Evolutionary conservation across 768 basidiomycete species (phyloP), one percentile per base, ranked within the genome.

Genomic region (Termitomyces sp.): DNA sequence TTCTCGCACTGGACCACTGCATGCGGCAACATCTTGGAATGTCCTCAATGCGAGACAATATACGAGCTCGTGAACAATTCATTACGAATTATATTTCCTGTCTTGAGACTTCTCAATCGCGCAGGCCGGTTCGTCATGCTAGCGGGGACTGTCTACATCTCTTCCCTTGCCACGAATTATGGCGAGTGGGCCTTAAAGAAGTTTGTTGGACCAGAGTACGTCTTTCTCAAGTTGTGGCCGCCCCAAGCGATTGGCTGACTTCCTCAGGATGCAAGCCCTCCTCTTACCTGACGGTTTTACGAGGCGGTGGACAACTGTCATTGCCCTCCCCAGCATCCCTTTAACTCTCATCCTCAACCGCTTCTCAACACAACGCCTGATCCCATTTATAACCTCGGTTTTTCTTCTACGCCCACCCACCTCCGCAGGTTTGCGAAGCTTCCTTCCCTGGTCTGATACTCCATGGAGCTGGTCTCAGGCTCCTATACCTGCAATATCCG

Each of bases 261-360:
- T 12, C 6, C 18, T 34, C 26, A 83, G 82, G 68, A 83, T 88
- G 80, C 88, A 80, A 64, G 77, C 84, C 53, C 60, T 82, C 20
- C 74, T 90, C 36, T 69, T 91, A 16, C 82, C 86, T 0, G 79
- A 86, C 58, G 85, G 90, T 65, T 83, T 84, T 0, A 72, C 74
- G 42, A 81, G 84, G 55, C 91, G 90, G 90, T 85, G 83, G 82
- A 81, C 83, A 49, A 86, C 88, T 33, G 90, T 80, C 20, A 33
- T 49, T 5, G 29, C 15, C 3, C 26, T 72, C 69, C 88, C 66
- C 5, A 7, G 5, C 34, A 77, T 92, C 44, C 88, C 90, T 0
- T 66, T 90, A 46, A 76, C 79, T 26, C 83, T 92, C 60, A 75
- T 91, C 63, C 69, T 83, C 29, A 81, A 85, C 29, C 83, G 86